Evolutionary conservation across 2,329 filamentous ascomycete species (phyloP), one percentile per base, ranked within the genome.

Genomic region (Pseudogymnoascus sp.): DNA sequence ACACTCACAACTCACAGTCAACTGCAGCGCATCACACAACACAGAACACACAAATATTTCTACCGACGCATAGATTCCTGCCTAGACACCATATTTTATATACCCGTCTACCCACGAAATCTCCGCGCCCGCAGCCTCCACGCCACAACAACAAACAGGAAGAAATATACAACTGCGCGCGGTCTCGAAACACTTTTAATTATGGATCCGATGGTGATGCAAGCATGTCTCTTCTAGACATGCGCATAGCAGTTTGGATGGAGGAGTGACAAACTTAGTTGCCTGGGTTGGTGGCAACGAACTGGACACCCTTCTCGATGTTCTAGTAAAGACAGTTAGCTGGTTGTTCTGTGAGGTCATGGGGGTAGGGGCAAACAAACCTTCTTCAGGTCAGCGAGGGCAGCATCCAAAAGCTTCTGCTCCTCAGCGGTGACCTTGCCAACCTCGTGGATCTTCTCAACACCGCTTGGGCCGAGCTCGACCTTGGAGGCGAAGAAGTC

Each of bases 401-500:
- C 89, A 73, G 86, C 90, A 74, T 95, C 89, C 72, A 99, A 80
- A 71, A 99, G 87, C 79, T 88, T 87, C 86, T 96, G 81, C 88
- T 99, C 94, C 77, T 86, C 81, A 72, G 86, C 85, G 74, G 91
- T 90, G 75, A 97, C 75, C 79, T 90, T 83, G 78, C 94, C 94
- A 71, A 99, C 80, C 71, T 89, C 87, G 77, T 89, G 84, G 77
- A 97, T 93, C 86, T 96, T 89, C 85, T 94, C 87, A 68, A 95
- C 93, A 82, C 94, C 94, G 77, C 93, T 89, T 77, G 92, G 92
- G 81, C 94, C 94, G 74, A 99, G 90, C 84, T 96, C 91, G 75
- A 99, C 90, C 78, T 86, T 88, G 80, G 89, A 92, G 75, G 91
- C 89, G 82, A 99, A 99, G 90, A 96, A 99, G 65, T 96, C 90